phyloP scores from a whole-genome alignment of 257 asterid genomes.

The Buddleja alternifolia region DNA sequence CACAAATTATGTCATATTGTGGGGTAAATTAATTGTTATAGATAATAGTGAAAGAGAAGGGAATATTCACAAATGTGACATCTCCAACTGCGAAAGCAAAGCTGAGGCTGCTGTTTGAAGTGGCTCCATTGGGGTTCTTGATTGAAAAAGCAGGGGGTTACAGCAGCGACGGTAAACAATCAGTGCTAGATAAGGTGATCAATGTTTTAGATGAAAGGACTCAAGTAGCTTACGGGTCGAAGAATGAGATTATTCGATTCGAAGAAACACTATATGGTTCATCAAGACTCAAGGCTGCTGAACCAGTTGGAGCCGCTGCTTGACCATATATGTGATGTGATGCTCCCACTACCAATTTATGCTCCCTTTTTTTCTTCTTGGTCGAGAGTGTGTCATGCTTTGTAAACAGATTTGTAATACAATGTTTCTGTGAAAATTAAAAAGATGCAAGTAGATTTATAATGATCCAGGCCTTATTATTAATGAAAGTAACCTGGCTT shows the following conservation, averaged over 20 bases:
- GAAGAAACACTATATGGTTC: constrained; percentile 84
- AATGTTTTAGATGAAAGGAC: constrained; percentile 78
- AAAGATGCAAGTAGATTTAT: neutral
- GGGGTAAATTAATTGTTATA: constrained; percentile 31
- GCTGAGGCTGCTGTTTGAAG: constrained; percentile 91
- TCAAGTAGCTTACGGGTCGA: constrained; percentile 94
- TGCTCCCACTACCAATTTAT: neutral
- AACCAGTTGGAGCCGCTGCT: constrained; percentile 56
- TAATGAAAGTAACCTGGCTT: too few relatives aligned
- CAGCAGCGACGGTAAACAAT: constrained; percentile 88
- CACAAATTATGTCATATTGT: neutral
- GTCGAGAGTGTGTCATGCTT: constrained; percentile 11
- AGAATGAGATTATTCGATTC: constrained; percentile 83
- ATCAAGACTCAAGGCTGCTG: constrained; percentile 70
- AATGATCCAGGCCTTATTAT: neutral
- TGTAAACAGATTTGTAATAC: constrained; percentile 16
- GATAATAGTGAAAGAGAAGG: constrained; percentile 97
- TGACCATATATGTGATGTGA: constrained; percentile 26
- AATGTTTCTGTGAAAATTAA: neutral
- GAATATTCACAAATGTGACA: constrained; percentile 83
- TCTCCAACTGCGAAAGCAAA: constrained; percentile 92
- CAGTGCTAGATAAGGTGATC: constrained; percentile 35
- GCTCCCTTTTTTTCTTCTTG: constrained; percentile 4
- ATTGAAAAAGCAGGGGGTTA: constrained; percentile 92
- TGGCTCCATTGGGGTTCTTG: constrained; percentile 94